A percentile compares a stretch with the other conserved stretches of the same genome.
phyloP scores from a whole-genome alignment of 345 rosid genomes.

The Brassica juncea region DNA sequence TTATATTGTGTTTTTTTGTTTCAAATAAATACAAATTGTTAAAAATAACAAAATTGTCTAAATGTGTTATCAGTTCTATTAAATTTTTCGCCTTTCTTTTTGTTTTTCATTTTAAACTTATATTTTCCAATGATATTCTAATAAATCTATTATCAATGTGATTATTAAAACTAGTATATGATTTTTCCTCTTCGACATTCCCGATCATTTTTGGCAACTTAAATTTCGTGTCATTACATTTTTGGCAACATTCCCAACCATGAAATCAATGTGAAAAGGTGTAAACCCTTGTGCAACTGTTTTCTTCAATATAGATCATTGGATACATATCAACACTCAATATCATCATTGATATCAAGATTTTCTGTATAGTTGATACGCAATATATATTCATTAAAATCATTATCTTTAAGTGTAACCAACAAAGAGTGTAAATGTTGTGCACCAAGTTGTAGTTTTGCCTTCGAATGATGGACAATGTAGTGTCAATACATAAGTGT shows the following conservation, averaged over 20 bases:
- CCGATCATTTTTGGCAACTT: too few species aligned
- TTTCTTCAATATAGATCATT: neutral
- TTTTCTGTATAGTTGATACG: neutral
- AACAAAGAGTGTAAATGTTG: neutral
- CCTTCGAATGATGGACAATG: neutral
- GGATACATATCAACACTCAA: neutral
- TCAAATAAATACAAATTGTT: too few species aligned
- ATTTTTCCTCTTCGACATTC: neutral
- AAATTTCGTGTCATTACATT: neutral
- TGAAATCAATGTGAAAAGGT: neutral
- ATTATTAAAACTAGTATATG: too few species aligned
- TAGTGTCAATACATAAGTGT: too few species aligned
- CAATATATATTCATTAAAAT: neutral
- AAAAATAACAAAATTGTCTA: too few species aligned
- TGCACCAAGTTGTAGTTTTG: neutral
- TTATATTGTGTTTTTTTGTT: too few species aligned
- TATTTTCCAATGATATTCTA: too few species aligned
- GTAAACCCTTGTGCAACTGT: neutral
- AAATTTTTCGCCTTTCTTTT: too few species aligned
- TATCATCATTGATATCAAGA: neutral
- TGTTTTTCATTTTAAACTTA: too few species aligned
- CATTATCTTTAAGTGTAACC: neutral
- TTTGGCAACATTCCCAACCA: neutral
- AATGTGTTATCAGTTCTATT: too few species aligned
- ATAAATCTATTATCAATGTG: too few species aligned